Conservation (phyloP, 2,329 filamentous ascomycete genomes). For the Gaeumannomyces sp. region DNA sequence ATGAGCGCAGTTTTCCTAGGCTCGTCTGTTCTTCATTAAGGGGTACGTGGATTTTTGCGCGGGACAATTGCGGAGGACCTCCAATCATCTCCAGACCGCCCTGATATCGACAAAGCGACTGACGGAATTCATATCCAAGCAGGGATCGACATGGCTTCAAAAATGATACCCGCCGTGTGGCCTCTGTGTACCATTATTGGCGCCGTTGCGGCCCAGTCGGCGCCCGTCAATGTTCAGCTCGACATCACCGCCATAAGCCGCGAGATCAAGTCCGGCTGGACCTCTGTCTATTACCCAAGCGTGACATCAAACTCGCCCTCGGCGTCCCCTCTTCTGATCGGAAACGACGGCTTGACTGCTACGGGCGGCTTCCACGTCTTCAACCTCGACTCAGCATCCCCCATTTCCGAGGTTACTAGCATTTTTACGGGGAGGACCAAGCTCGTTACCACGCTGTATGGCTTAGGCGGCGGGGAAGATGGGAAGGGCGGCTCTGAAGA, state of each 20-base stretch:
- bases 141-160: background rate
- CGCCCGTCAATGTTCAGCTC: slow-evolving; percentile 1
- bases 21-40: too few species aligned
- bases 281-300: slow-evolving; percentile 32
- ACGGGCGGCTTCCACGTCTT: slow-evolving; percentile 37
- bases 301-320: slow-evolving; percentile 13
- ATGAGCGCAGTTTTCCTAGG: too few species aligned
- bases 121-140: background rate
- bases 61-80: too few species aligned
- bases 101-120: too few species aligned
- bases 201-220: background rate
- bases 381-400: slow-evolving; percentile 19
- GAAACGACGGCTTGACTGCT: slow-evolving; percentile 38
- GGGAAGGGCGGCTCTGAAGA: slow-evolving; percentile 22
- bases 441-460: slow-evolving; percentile 33
- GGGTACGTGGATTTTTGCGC: too few species aligned
- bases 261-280: slow-evolving; percentile 35
- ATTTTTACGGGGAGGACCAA: slow-evolving; percentile 38
- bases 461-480: slow-evolving; percentile 21
- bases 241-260: slow-evolving; percentile 28
- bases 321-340: slow-evolving; percentile 29
- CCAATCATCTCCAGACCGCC: too few species aligned
- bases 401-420: slow-evolving; percentile 25
- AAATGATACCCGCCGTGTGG: background rate
- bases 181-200: background rate